Percentiles rank a stretch among this genome's conserved stretches.
Evolutionary conservation across 2,329 filamentous ascomycete genomes (phyloP).

Genomic region (Fusarium nisikadoi): DNA sequence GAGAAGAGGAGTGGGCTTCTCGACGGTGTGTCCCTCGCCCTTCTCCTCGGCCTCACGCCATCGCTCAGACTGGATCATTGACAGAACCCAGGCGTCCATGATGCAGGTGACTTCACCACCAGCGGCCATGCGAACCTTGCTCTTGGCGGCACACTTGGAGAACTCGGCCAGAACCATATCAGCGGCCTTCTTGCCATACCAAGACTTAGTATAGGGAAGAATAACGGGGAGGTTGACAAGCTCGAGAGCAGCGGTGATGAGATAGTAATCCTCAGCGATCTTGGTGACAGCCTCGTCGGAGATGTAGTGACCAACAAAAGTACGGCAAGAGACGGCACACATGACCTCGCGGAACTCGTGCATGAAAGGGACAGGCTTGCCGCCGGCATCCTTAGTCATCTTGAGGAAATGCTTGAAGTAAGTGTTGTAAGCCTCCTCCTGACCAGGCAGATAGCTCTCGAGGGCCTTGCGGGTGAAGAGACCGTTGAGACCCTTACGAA

Average conservation of each 20-base stretch:
- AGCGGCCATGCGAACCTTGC: constrained; percentile 89
- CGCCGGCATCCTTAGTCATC: constrained; percentile 76
- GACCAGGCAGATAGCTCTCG: constrained; percentile 86
- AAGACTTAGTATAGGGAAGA: constrained; percentile 92
- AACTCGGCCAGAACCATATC: constrained; percentile 94
- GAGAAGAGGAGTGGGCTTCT: constrained; percentile 85
- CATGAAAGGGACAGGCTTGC: constrained; percentile 89
- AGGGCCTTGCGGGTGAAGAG: constrained; percentile 94
- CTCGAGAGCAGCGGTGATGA: constrained; percentile 94
- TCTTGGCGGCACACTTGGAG: constrained; percentile 89
- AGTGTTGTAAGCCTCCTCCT: constrained; percentile 89
- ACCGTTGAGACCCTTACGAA: constrained; percentile 94
- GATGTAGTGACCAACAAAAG: constrained; percentile 98
- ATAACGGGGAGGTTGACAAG: constrained; percentile 99
- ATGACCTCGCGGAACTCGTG: constrained; percentile 91
- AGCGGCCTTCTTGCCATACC: constrained; percentile 96
- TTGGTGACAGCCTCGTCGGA: constrained; percentile 89
- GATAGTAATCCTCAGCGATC: constrained; percentile 96
- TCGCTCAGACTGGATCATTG: constrained; percentile 84
- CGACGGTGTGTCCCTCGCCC: constrained; percentile 74
- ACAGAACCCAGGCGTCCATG: constrained; percentile 93
- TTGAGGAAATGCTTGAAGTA: constrained; percentile 86
- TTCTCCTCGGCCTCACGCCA: constrained; percentile 83
- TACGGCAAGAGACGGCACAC: constrained; percentile 93
- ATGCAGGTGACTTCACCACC: constrained; percentile 91